Percentiles rank a stretch among this genome's conserved stretches.
Conservation (phyloP, 75 land plant species). For the Sequoia sempervirens region DNA sequence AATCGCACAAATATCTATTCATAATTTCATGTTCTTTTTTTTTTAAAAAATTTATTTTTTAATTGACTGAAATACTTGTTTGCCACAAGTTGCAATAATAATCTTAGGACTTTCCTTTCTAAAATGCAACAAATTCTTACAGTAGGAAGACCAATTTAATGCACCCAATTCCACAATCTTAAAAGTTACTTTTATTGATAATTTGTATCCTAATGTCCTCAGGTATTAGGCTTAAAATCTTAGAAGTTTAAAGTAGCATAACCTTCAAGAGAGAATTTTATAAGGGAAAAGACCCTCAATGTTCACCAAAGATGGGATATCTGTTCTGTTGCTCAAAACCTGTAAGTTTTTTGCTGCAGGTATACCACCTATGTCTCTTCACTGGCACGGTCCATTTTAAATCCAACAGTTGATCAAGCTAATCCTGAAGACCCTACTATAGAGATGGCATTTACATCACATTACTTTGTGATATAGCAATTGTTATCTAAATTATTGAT, state of each 20-base stretch:
- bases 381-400: background rate
- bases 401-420: background rate
- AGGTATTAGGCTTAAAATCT: background rate
- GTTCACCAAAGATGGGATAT: background rate
- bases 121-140: background rate
- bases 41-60: too few species aligned
- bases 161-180: too few species aligned
- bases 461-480: background rate
- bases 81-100: background rate
- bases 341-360: background rate
- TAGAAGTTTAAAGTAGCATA: background rate
- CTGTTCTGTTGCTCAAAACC: background rate
- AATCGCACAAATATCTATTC: background rate
- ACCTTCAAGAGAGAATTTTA: background rate
- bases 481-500: background rate
- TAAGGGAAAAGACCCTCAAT: background rate
- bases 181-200: background rate
- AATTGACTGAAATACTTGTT: background rate
- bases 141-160: background rate
- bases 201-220: background rate
- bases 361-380: background rate
- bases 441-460: background rate
- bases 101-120: background rate
- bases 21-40: too few species aligned
- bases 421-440: background rate